These are phyloP conservation scores for Fraxinus sp. DNA, from an alignment of 305 asterid species.

Conservation along the genomic window DNA sequence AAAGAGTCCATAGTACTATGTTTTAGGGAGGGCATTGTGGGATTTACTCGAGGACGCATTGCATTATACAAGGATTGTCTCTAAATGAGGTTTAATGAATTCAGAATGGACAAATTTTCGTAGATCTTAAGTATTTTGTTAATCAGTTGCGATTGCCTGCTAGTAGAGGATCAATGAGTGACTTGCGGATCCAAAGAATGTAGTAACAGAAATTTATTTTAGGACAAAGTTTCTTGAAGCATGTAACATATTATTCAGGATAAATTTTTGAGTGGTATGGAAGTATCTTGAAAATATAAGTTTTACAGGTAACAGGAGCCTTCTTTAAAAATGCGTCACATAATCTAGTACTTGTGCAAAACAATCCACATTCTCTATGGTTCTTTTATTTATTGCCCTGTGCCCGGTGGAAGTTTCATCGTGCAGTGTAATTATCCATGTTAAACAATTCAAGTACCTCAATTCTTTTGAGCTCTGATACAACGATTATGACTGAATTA, in stretches of 20 bases:
- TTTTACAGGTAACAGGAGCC: neutral
- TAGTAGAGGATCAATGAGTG: neutral
- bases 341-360: neutral
- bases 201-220: no score
- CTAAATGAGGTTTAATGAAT: neutral
- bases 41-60: neutral
- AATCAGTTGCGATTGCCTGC: neutral
- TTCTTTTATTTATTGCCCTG: neutral
- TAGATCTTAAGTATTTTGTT: neutral
- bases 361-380: neutral
- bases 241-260: neutral
- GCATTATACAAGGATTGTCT: neutral
- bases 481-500: neutral
- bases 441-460: neutral
- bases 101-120: neutral
- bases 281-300: neutral
- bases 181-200: neutral
- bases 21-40: neutral
- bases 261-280: neutral
- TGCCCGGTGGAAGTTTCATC: neutral
- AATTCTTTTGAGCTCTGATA: neutral
- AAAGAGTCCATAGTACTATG: neutral
- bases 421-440: neutral
- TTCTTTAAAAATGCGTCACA: neutral
- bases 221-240: neutral